Percentiles rank a stretch among this genome's conserved stretches.
These are phyloP conservation scores for Cutaneotrichosporon sp. DNA, from an alignment of 1,284 basidiomycete species.

Conservation along the genomic window DNA sequence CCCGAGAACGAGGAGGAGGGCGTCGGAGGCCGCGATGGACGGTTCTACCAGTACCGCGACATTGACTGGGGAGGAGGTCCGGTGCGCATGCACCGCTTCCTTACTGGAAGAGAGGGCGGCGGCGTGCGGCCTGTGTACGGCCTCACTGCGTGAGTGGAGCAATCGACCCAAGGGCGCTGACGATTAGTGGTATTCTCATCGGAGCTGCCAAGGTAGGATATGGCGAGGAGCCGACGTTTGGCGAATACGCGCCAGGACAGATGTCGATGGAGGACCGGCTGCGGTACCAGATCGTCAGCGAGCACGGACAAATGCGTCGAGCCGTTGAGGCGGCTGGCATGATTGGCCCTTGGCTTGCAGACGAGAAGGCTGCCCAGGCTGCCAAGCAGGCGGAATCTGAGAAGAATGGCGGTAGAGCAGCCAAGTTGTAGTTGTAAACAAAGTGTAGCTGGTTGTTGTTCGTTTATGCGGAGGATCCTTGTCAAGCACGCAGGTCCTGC, in stretches of 20 bases:
- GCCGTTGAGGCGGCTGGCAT: constrained; percentile 55
- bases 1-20: constrained; percentile 2
- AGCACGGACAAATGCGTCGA: constrained; percentile 53
- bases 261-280: constrained; percentile 58
- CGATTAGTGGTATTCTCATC: constrained; percentile 63
- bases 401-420: background rate
- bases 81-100: constrained; percentile 66
- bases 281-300: constrained; percentile 54
- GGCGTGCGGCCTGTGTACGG: constrained; percentile 78
- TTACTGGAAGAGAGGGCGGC: constrained; percentile 71
- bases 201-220: constrained; percentile 64
- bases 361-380: constrained; percentile 4
- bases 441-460: too few species aligned
- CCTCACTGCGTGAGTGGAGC: constrained; percentile 60
- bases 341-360: constrained; percentile 25
- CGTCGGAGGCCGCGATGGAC: constrained; percentile 35
- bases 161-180: background rate
- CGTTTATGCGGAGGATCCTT: too few species aligned
- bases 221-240: constrained; percentile 58
- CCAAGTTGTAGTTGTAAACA: constrained; percentile 5
- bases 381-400: background rate
- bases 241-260: constrained; percentile 56
- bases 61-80: constrained; percentile 49
- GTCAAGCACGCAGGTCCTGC: too few species aligned
- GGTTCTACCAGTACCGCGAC: constrained; percentile 64